Conservation (phyloP, 345 rosid genomes). For the Lenwebbia sp. region DNA sequence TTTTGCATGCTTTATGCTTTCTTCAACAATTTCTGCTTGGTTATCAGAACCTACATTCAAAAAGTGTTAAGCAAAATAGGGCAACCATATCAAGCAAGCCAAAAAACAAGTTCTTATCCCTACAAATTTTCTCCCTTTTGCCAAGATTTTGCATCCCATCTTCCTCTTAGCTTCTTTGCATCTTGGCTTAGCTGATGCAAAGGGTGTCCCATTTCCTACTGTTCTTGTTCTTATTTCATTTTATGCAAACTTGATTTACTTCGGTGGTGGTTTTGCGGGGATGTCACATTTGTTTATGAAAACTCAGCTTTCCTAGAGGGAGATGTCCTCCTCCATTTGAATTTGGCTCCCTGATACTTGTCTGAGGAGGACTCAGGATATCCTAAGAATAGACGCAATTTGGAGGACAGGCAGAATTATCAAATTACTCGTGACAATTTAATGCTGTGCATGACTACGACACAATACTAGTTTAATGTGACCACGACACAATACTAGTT, state of each 20-base stretch:
- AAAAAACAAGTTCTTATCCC: neutral
- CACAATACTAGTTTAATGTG: neutral
- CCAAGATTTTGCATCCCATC: neutral
- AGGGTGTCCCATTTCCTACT: neutral
- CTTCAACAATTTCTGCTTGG: constrained; percentile 41
- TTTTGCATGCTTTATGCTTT: constrained; percentile 66
- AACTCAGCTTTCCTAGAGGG: neutral
- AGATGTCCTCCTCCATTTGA: neutral
- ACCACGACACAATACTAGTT: neutral
- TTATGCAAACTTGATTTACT: neutral
- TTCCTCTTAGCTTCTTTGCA: neutral
- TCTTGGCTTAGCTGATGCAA: neutral
- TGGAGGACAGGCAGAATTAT: neutral
- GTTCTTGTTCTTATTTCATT: neutral
- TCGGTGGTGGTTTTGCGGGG: neutral
- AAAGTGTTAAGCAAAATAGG: neutral
- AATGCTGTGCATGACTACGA: neutral
- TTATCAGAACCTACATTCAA: constrained; percentile 37
- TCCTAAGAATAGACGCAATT: neutral
- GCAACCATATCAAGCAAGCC: neutral
- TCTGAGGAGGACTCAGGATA: neutral
- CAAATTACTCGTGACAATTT: neutral
- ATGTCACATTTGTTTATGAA: neutral
- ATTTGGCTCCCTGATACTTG: neutral
- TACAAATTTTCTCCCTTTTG: neutral